Evolutionary conservation across 345 rosid species (phyloP), one percentile per base, ranked within the genome.

Genomic region (Adansonia digitata): DNA sequence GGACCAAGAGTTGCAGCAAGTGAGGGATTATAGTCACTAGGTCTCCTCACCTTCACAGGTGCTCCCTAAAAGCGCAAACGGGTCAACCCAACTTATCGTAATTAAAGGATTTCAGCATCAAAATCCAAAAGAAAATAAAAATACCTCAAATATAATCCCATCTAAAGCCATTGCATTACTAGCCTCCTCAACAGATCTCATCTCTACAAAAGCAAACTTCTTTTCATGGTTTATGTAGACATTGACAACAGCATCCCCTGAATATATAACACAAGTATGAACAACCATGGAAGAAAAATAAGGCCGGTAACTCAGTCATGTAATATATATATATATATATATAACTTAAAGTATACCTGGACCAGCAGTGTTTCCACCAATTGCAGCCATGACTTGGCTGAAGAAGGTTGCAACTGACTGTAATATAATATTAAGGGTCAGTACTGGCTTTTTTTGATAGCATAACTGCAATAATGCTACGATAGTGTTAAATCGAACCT

Each of bases 171-270:
- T 96, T 48, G 98, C 99, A 81, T 96, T 96, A 81, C 99, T 96
- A 59, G 99, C 99, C 92, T 96, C 99, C 86, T 96, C 99, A 69
- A 96, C 99, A 57, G 99, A 96, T 84, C 99, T 92, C 99, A 93
- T 96, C 87, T 96, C 99, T 74, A 96, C 99, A 83, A 96, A 96
- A 64, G 99, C 99, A 39, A 96, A 96, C 84, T 96, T 96, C 97
- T 96, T 96, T 83, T 96, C 99, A 74, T 96, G 98, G 84, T 93
- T 96, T 73, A 96, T 93, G 84, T 96, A 93, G 31, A 96, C 99
- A 83, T 96, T 96, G 67, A 96, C 99, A 84, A 93, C 99, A 64
- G 99, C 98, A 84, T 96, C 98, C 64, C 99, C 99, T 95, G 74
- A 2, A 37, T 27, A 55, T 13, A 78, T 65, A 73, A 67, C 61